Conservation (phyloP, 2,329 filamentous ascomycete species). For the Penicillium sp. region DNA sequence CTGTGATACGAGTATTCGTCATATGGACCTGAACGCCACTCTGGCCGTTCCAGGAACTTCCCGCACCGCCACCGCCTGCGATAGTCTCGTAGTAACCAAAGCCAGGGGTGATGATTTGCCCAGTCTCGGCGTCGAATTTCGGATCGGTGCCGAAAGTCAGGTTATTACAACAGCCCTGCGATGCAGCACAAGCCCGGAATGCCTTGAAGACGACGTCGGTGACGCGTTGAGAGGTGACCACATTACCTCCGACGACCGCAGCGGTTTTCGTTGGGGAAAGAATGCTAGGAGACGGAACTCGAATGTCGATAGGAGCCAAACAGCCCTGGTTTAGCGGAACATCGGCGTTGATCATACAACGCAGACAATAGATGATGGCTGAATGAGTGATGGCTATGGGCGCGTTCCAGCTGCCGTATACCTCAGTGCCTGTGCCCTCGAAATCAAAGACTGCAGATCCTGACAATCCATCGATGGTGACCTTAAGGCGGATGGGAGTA, state of each 20-base stretch:
- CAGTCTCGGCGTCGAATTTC: conserved; percentile 54
- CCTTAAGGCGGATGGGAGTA: conserved; percentile 66
- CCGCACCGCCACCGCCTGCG: conserved; percentile 71
- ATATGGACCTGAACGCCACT: conserved; percentile 76
- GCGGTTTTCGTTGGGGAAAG: conserved; percentile 69
- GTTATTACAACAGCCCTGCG: conserved; percentile 77
- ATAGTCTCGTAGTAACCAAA: conserved; percentile 90
- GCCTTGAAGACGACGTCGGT: conserved; percentile 78
- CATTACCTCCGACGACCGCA: conserved; percentile 78
- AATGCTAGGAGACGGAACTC: conserved; percentile 63
- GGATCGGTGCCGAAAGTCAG: conserved; percentile 72
- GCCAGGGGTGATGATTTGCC: conserved; percentile 54
- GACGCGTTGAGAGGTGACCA: conserved; percentile 70
- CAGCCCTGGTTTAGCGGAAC: conserved; percentile 86
- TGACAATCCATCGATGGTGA: conserved; percentile 67
- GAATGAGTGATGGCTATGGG: conserved; percentile 76
- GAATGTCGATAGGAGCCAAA: conserved; percentile 67
- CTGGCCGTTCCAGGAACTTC: conserved; percentile 68
- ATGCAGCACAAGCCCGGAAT: conserved; percentile 71
- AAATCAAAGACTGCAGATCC: conserved; percentile 77
- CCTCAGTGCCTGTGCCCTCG: conserved; percentile 69
- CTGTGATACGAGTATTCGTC: conserved; percentile 83
- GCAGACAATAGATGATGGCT: conserved; percentile 79
- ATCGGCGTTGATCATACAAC: conserved; percentile 71
- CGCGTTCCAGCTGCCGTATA: conserved; percentile 74